Percentiles rank a stretch among this genome's conserved stretches.
Evolutionary conservation across 2,329 filamentous ascomycete species (phyloP).

Genomic region (Hortaea werneckii): DNA sequence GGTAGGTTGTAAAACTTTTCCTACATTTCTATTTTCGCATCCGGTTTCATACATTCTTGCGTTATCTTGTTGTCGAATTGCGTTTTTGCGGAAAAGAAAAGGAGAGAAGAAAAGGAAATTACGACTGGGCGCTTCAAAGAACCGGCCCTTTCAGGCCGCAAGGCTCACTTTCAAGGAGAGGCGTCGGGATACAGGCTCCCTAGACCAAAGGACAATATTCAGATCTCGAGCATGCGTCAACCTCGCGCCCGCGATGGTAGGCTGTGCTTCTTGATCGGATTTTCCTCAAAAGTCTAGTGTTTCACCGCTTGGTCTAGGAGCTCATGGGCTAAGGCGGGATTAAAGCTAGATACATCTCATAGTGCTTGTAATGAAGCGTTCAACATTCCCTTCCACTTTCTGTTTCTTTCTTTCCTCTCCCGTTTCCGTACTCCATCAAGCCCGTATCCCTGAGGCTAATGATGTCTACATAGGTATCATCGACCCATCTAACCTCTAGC

Average conservation of each 20-base stretch:
- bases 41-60: no score
- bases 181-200: constrained; percentile 27
- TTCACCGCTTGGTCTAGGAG: constrained; percentile 21
- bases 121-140: constrained; percentile 23
- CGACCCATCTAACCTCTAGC: neutral
- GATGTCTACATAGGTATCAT: neutral
- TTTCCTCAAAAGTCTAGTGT: constrained; percentile 18
- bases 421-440: no score
- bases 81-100: no score
- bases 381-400: constrained; percentile 2
- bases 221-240: constrained; percentile 11
- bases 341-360: constrained; percentile 23
- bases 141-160: constrained; percentile 24
- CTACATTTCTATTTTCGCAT: constrained; percentile 10
- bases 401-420: neutral
- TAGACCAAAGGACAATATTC: constrained; percentile 14
- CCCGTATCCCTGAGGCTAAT: no score
- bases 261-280: neutral
- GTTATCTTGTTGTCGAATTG: no score
- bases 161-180: constrained; percentile 20
- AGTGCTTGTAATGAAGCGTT: constrained; percentile 1
- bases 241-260: constrained; percentile 13
- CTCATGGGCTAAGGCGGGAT: constrained; percentile 21
- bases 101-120: no score
- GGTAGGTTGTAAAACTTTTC: constrained; percentile 27